phyloP scores from a whole-genome alignment of 2,329 filamentous ascomycete genomes.

The Rhexocercosporidium sp. region DNA sequence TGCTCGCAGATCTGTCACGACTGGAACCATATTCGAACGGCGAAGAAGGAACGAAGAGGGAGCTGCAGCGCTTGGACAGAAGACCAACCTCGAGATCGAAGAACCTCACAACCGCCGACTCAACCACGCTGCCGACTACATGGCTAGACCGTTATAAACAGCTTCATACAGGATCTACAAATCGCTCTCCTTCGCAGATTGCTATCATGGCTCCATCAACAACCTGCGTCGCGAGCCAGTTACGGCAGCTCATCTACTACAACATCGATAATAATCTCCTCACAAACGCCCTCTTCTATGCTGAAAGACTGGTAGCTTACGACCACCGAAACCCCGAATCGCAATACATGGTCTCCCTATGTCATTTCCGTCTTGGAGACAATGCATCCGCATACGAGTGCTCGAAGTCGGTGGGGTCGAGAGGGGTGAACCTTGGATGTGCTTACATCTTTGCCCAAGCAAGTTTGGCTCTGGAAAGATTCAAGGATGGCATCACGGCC shows the following conservation, averaged over 20 bases:
- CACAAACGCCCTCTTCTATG: conserved; percentile 92
- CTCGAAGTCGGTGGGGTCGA: conserved; percentile 72
- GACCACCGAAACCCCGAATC: conserved; percentile 83
- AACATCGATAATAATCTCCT: conserved; percentile 88
- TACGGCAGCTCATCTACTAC: conserved; percentile 67
- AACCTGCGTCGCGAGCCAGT: conserved; percentile 39
- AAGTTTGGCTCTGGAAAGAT: conserved; percentile 78
- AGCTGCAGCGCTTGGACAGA: conserved; percentile 23
- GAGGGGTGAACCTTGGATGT: conserved; percentile 81
- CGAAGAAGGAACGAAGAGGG: conserved; percentile 20
- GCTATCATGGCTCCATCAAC: conserved; percentile 40
- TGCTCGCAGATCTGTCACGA: conserved; percentile 21
- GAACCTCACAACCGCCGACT: conserved; percentile 21
- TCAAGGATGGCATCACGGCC: conserved; percentile 80
- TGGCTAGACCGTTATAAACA: conserved; percentile 39
- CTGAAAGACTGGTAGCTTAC: conserved; percentile 82
- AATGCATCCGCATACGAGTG: conserved; percentile 85
- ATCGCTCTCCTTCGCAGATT: conserved; percentile 23
- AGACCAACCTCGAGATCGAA: conserved; percentile 14
- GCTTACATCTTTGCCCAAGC: conserved; percentile 91
- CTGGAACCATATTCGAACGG: background rate
- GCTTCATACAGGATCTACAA: conserved; percentile 24
- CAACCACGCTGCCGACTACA: conserved; percentile 31
- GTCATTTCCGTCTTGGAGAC: conserved; percentile 82
- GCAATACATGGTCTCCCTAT: conserved; percentile 81